phyloP scores from a whole-genome alignment of 148 eudicot species.

The Chenopodium album region DNA sequence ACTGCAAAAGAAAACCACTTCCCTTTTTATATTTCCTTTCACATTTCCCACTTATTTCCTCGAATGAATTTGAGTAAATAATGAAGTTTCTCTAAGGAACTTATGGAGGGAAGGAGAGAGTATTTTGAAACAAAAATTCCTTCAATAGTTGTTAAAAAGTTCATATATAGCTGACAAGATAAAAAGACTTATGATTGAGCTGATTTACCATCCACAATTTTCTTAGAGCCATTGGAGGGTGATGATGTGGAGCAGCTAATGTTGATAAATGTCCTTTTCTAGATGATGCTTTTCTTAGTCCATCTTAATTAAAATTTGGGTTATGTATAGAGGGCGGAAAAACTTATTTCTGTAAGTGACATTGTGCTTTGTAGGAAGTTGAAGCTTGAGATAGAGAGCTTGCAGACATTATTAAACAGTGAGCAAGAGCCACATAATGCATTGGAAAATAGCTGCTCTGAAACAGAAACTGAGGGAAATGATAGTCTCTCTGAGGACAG shows the following conservation, averaged over 20 bases:
- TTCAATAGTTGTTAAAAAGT: too few species aligned
- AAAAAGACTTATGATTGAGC: too few species aligned
- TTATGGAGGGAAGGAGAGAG: not conserved
- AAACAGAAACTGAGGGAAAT: constrained; percentile 72
- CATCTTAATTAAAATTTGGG: not conserved
- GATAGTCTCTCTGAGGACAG: constrained; percentile 33
- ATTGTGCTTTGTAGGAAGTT: constrained; percentile 49
- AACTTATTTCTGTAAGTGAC: not conserved
- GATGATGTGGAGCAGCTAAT: not conserved
- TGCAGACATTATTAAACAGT: constrained; percentile 40
- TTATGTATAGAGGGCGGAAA: not conserved
- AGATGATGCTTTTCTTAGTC: not conserved
- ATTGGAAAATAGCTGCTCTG: constrained; percentile 65
- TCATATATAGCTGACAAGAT: too few species aligned
- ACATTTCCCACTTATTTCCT: not conserved
- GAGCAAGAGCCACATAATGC: constrained; percentile 37
- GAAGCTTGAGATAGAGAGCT: constrained; percentile 51
- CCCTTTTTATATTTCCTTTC: not conserved
- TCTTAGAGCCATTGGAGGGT: constrained; percentile 2
- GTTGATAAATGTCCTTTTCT: not conserved
- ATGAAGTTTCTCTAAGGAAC: not conserved
- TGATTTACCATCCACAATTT: not conserved
- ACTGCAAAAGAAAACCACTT: not conserved
- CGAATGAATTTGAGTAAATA: too few species aligned
- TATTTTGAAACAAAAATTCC: too few species aligned